phyloP scores from a whole-genome alignment of 495 filamentous ascomycete genomes.

The Aspergillus mulundensis region DNA sequence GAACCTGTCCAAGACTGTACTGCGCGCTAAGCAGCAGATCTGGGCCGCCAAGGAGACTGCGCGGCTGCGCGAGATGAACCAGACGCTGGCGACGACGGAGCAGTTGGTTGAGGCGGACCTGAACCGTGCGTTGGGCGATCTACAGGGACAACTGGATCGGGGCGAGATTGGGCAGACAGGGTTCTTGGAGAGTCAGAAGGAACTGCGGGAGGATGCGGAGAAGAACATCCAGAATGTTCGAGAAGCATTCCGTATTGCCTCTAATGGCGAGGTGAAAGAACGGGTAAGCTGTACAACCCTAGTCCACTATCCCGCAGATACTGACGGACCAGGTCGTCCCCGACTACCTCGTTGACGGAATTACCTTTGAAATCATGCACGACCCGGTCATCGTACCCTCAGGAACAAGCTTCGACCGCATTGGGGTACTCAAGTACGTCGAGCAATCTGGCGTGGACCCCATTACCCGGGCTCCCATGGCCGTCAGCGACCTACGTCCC shows the following conservation, averaged over 20 bases:
- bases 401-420: conserved; percentile 84
- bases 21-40: conserved; percentile 72
- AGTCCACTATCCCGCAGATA: conserved; percentile 4
- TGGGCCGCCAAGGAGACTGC: conserved; percentile 47
- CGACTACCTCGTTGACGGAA: conserved; percentile 83
- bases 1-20: conserved; percentile 61
- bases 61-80: conserved; percentile 44
- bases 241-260: conserved; percentile 45
- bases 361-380: conserved; percentile 88
- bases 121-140: conserved; percentile 49
- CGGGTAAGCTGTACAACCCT: conserved; percentile 40
- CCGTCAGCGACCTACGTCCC: conserved; percentile 66
- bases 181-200: conserved; percentile 37
- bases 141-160: conserved; percentile 38
- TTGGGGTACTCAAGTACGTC: conserved; percentile 83
- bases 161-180: conserved; percentile 47
- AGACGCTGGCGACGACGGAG: conserved; percentile 46
- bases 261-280: conserved; percentile 55
- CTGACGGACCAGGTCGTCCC: conserved; percentile 57
- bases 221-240: conserved; percentile 48
- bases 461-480: conserved; percentile 71
- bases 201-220: conserved; percentile 44
- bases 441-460: conserved; percentile 73
- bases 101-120: conserved; percentile 48
- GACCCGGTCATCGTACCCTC: conserved; percentile 87